These are phyloP conservation scores for Lentinula guzmanii DNA, from an alignment of 768 basidiomycete genomes.

Conservation along the genomic window DNA sequence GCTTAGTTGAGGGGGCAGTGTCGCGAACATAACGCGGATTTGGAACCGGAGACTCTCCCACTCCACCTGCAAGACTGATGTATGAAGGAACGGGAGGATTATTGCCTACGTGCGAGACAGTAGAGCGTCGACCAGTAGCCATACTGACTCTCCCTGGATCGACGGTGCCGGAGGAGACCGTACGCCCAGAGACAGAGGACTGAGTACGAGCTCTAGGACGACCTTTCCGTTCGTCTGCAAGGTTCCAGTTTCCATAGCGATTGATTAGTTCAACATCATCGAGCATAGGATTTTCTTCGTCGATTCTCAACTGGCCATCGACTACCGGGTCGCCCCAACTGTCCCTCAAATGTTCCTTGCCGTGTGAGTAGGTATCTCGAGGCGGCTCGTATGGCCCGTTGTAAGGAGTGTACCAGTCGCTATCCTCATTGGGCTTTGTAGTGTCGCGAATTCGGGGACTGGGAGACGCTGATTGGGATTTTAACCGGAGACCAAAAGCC, in stretches of 20 bases:
- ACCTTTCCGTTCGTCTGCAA: slow-evolving; percentile 13
- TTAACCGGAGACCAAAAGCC: not conserved
- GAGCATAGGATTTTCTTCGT: slow-evolving; percentile 21
- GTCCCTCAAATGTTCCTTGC: slow-evolving; percentile 23
- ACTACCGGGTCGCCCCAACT: slow-evolving; percentile 36
- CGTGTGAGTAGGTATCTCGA: slow-evolving; percentile 18
- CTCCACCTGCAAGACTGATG: slow-evolving; percentile 47
- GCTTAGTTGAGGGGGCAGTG: slow-evolving; percentile 17
- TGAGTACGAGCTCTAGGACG: slow-evolving; percentile 27
- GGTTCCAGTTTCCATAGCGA: slow-evolving; percentile 14
- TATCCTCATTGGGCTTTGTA: slow-evolving; percentile 18
- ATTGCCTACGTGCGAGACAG: slow-evolving; percentile 12
- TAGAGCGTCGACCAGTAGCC: slow-evolving; percentile 22
- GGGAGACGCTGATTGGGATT: slow-evolving; percentile 4
- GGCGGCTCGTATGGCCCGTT: slow-evolving; percentile 53
- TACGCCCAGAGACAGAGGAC: slow-evolving; percentile 37
- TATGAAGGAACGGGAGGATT: slow-evolving; percentile 33
- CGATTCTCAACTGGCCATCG: slow-evolving; percentile 19
- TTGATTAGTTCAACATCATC: slow-evolving; percentile 21
- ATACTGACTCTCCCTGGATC: slow-evolving; percentile 28
- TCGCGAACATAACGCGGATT: slow-evolving; percentile 23
- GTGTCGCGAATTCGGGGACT: not conserved
- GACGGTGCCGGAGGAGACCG: slow-evolving; percentile 29
- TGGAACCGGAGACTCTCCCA: slow-evolving; percentile 60
- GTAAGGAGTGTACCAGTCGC: slow-evolving; percentile 63